Base-by-base conservation (phyloP, 768 basidiomycete genomes). In the Leccinum sublutescens region DNA sequence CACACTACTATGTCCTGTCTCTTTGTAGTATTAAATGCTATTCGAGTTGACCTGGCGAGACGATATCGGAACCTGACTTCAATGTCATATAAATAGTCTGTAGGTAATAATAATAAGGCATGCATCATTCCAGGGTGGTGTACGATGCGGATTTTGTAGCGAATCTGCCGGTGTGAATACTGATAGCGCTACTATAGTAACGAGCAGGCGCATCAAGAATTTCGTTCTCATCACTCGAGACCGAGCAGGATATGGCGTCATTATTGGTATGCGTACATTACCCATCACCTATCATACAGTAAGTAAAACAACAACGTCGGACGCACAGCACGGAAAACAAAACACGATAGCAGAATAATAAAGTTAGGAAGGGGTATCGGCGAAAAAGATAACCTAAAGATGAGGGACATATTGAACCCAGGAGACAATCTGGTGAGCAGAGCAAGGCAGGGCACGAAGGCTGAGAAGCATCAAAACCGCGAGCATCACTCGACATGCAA, bases 51-150 rank as follows among this genome's bases (percentile, higher is more conserved):
- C 9, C 38, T n/a, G 38, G 17, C 38, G 15, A 34, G 9, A 34
- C 5, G 58, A 77, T 77, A n/a, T 90, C 92, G 11, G 93, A 95
- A 75, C 95, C 95, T 33, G 93, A 31, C 29, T 31, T 31, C 29
- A 0, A 31, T 31, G 29, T 10, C 29, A 8, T 27, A 27, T 29
- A 29, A 10, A 29, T 29, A 10, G 0, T 31, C 29, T 10, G 2
- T 43, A 34, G 12, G 12, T 34, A 12, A 12, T 34, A 43, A 3
- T n/a, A 0, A 34, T 14, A 34, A 34, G 5, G 33, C 33, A 34
- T 34, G 12, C 33, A 12, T 34, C 12, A 14, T 34, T 0, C 34
- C 27, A 29, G 10, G 31, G 10, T 31, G 5, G 10, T 33, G 10
- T 34, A 0, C 12, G 5, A 34, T 5, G 33, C 33, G 27, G 27